Evolutionary conservation across 1,284 basidiomycete genomes (phyloP).

Genomic region (Taiwanofungus camphoratus): DNA sequence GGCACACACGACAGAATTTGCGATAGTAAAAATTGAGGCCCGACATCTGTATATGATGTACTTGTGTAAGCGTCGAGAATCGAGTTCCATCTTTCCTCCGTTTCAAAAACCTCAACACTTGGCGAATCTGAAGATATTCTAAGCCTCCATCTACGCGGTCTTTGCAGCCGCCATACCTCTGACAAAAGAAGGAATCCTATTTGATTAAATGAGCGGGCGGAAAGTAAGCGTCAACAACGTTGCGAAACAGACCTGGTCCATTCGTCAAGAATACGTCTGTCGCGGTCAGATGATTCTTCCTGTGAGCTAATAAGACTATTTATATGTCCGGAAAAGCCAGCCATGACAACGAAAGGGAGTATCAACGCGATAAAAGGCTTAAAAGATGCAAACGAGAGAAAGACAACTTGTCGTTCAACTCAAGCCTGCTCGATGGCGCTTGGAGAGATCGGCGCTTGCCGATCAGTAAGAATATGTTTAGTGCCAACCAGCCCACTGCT

Average conservation of each 20-base stretch:
- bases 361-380: background rate
- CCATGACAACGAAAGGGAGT: background rate
- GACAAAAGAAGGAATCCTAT: no score
- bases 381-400: background rate
- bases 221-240: no score
- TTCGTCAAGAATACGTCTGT: slow-evolving; percentile 29
- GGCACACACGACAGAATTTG: slow-evolving; percentile 31
- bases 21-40: slow-evolving; percentile 16
- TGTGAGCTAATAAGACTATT: slow-evolving; percentile 25
- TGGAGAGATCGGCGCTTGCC: background rate
- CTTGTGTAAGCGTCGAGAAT: slow-evolving; percentile 20
- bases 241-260: slow-evolving; percentile 29
- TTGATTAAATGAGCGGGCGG: no score
- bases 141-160: no score
- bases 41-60: slow-evolving; percentile 1
- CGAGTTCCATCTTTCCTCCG: slow-evolving; percentile 19
- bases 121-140: no score
- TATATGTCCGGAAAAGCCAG: slow-evolving; percentile 22
- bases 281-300: slow-evolving; percentile 26
- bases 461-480: background rate
- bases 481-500: background rate
- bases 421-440: no score
- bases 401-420: no score
- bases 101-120: slow-evolving; percentile 9
- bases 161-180: no score